These are phyloP conservation scores for Lactifluus hygrophoroides DNA, from an alignment of 768 basidiomycete genomes.

Conservation along the genomic window DNA sequence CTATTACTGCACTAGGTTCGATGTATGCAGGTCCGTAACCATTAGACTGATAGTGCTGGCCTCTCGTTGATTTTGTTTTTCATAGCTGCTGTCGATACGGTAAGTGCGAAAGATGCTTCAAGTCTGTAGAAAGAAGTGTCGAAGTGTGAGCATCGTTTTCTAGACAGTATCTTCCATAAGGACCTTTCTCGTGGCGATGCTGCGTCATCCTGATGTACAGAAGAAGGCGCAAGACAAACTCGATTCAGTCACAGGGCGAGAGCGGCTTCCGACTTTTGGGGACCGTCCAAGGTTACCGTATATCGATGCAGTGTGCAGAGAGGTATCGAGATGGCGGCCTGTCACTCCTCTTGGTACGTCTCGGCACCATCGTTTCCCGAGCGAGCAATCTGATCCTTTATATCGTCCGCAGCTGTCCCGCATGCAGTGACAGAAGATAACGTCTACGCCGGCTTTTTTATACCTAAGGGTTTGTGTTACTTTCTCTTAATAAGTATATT, in stretches of 20 bases:
- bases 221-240: too few relatives aligned
- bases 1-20: too few relatives aligned
- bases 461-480: too few relatives aligned
- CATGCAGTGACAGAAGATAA: neutral
- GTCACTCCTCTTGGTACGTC: too few relatives aligned
- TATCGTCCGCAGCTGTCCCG: neutral
- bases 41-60: too few relatives aligned
- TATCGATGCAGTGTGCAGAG: neutral
- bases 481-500: neutral
- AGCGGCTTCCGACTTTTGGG: slow-evolving; percentile 6
- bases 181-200: neutral
- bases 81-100: neutral
- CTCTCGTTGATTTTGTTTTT: neutral
- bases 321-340: too few relatives aligned
- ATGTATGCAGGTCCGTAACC: too few relatives aligned
- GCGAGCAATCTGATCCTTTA: neutral
- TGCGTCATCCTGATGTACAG: neutral
- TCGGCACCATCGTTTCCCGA: neutral
- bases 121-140: too few relatives aligned
- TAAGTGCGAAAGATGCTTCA: neutral
- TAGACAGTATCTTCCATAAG: neutral
- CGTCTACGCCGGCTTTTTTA: neutral
- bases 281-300: neutral
- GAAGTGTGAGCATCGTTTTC: neutral
- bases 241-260: neutral